Conservation (phyloP, 331 rosid species). For the Pyrus hybrid region DNA sequence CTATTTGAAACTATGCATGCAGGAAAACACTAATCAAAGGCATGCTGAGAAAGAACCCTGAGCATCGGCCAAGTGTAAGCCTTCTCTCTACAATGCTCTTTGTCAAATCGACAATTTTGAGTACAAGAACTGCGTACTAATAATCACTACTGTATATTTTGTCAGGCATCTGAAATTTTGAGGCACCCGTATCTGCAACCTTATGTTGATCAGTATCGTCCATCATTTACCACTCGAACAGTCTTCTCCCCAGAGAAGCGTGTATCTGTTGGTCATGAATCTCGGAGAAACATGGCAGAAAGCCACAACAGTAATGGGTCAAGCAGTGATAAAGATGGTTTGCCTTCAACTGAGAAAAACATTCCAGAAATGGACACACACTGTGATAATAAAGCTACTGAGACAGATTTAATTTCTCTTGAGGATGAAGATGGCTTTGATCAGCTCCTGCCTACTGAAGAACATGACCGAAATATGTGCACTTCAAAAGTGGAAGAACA, state of each 20-base stretch:
- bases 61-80: conserved; percentile 94
- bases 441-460: conserved; percentile 39
- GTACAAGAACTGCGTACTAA: conserved; percentile 6
- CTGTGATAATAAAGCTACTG: conserved; percentile 43
- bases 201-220: conserved; percentile 70
- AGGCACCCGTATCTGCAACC: conserved; percentile 97
- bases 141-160: conserved; percentile 12
- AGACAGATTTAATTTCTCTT: conserved; percentile 43
- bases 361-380: conserved; percentile 22
- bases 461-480: conserved; percentile 28
- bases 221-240: conserved; percentile 52
- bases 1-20: conserved; percentile 18
- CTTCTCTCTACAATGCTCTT: conserved; percentile 1
- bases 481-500: conserved; percentile 36
- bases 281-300: conserved; percentile 71
- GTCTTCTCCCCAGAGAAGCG: conserved; percentile 57
- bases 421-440: conserved; percentile 60
- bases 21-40: conserved; percentile 96
- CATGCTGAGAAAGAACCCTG: conserved; percentile 95
- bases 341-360: conserved; percentile 62
- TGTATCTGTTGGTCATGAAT: conserved; percentile 26
- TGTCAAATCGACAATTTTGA: background rate
- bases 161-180: conserved; percentile 91
- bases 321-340: conserved; percentile 79
- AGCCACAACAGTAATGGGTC: conserved; percentile 87